Conservation (phyloP, 2,329 filamentous ascomycete genomes). For the Trichoderma sp. region DNA sequence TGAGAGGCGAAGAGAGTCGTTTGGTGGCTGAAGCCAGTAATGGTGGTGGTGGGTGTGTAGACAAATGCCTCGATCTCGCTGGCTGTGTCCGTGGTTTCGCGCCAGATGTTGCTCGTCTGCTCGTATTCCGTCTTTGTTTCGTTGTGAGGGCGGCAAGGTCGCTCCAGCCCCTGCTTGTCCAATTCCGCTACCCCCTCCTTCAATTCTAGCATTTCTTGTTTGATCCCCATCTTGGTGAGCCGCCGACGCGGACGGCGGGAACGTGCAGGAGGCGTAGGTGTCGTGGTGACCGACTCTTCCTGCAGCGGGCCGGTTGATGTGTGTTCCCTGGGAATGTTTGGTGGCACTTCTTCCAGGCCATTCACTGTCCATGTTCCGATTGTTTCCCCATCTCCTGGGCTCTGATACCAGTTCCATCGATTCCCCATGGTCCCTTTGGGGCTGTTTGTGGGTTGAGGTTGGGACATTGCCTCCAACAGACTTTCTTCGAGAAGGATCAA, state of each 20-base stretch:
- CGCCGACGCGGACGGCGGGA: neutral
- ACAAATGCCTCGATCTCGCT: conserved; percentile 38
- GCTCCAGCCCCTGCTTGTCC: conserved; percentile 5
- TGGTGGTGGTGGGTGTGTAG: conserved; percentile 61
- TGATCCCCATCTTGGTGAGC: conserved; percentile 14
- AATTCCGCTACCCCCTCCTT: conserved; percentile 13
- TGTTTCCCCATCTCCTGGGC: neutral
- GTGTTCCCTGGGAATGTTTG: neutral
- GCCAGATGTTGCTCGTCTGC: conserved; percentile 26
- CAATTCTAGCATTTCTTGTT: conserved; percentile 21
- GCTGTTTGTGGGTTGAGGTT: neutral
- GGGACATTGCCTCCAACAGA: neutral
- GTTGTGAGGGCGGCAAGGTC: neutral
- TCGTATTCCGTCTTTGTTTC: conserved; percentile 16
- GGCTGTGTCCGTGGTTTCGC: conserved; percentile 25
- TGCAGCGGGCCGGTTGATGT: neutral
- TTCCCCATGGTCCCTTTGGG: neutral
- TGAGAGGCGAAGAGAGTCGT: conserved; percentile 22
- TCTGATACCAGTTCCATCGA: neutral
- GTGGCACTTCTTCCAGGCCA: neutral
- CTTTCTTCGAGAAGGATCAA: neutral
- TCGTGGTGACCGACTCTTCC: neutral
- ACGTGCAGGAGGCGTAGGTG: neutral
- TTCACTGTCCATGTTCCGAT: neutral
- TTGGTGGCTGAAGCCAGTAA: conserved; percentile 50